A percentile compares a stretch with the other conserved stretches of the same genome.
These are phyloP conservation scores for Diaporthe citri DNA, from an alignment of 2,329 filamentous ascomycete genomes.

Conservation along the genomic window DNA sequence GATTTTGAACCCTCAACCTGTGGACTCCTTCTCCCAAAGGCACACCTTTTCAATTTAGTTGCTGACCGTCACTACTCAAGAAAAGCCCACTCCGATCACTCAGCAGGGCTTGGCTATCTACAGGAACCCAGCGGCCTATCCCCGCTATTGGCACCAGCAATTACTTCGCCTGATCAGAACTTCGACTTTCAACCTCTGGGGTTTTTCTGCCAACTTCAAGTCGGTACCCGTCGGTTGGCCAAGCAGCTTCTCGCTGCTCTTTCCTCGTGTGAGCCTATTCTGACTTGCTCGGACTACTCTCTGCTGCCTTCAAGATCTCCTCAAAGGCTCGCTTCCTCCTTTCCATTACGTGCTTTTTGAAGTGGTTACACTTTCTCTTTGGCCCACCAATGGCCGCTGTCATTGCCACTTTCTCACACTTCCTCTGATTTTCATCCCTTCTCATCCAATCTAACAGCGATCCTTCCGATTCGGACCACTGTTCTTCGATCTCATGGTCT, in stretches of 20 bases:
- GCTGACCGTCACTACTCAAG: not conserved
- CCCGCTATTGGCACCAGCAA: not conserved
- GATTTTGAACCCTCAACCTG: not conserved
- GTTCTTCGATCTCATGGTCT: not conserved
- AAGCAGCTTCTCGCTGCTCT: not conserved
- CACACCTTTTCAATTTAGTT: not conserved
- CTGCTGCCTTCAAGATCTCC: not conserved
- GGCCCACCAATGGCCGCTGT: not conserved
- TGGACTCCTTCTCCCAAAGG: too few relatives aligned
- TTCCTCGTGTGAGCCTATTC: not conserved
- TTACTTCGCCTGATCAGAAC: not conserved
- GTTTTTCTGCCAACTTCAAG: not conserved
- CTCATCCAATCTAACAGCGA: too few relatives aligned
- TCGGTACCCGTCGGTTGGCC: not conserved
- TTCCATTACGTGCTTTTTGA: not conserved
- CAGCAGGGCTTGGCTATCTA: not conserved
- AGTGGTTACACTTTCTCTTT: not conserved
- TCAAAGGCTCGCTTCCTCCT: not conserved
- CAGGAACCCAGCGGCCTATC: not conserved
- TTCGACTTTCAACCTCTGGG: too few relatives aligned
- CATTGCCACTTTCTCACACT: not conserved
- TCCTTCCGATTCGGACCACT: not conserved
- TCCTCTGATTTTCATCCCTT: not conserved
- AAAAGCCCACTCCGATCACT: too few relatives aligned
- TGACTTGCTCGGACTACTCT: not conserved